Conservation (phyloP, 768 basidiomycete genomes). For the Hemileccinum impolitum region DNA sequence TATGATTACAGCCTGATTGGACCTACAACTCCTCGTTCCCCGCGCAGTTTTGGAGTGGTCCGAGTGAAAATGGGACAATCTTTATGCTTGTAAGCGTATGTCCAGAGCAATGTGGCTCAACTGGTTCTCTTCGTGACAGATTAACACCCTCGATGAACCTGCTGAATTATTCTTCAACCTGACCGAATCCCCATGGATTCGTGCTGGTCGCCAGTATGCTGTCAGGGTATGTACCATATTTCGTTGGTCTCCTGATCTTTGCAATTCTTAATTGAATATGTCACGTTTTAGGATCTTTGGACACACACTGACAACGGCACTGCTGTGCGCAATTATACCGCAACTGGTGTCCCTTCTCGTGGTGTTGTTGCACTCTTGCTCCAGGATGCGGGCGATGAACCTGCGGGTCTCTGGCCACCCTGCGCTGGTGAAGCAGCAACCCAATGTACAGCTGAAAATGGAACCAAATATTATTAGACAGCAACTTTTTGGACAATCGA, state of each 20-base stretch:
- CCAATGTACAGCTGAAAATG: constrained; percentile 45
- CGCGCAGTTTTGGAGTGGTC: constrained; percentile 67
- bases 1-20: constrained; percentile 30
- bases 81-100: constrained; percentile 55
- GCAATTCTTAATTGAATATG: background rate
- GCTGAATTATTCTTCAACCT: constrained; percentile 58
- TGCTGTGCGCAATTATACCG: constrained; percentile 52
- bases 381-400: constrained; percentile 66
- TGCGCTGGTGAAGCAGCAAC: constrained; percentile 44
- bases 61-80: constrained; percentile 57
- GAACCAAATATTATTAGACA: constrained; percentile 36
- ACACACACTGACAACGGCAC: constrained; percentile 67
- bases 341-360: constrained; percentile 51
- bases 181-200: constrained; percentile 68
- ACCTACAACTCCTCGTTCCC: constrained; percentile 43
- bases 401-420: constrained; percentile 50
- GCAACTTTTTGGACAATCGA: background rate
- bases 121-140: constrained; percentile 30
- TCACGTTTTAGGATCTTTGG: constrained; percentile 59
- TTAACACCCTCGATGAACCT: constrained; percentile 53
- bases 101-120: background rate
- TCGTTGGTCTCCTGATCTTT: background rate
- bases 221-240: constrained; percentile 46
- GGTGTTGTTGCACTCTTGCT: constrained; percentile 64
- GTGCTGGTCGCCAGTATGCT: constrained; percentile 58